Evolutionary conservation across 140 eudicot genomes (phyloP), one percentile per base, ranked within the genome.

Genomic region (Erigeron philadelphicus): DNA sequence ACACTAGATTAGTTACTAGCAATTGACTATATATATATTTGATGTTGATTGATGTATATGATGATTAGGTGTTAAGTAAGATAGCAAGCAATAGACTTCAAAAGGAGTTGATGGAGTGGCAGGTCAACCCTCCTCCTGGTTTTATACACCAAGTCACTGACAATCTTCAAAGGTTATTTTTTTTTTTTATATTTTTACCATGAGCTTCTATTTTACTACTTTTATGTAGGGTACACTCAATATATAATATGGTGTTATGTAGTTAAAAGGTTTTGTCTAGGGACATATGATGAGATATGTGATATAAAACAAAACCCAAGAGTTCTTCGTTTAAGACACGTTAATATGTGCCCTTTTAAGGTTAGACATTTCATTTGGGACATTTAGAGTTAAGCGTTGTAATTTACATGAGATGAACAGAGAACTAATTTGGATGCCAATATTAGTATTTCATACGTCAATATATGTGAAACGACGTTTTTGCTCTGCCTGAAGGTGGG

Each of bases 71-170:
- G 43, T 64, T 90, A 72, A 90, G 97, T 87, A 91, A 91, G 77
- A 88, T 91, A 60, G 97, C 97, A 1, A 50, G 84, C 81, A 88
- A 84, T 80, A 83, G 97, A 73, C 85, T 91, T 49, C 97, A 91
- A 79, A 91, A 91, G 79, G 97, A 91, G 84, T 66, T 91, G 67
- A 84, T 80, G 15, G 96, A 91, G 88, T 91, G 97, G 97, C 97
- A 91, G 79, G 86, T 84, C 47, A 88, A 91, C 71, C 97, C 96
- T 0, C 96, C 97, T 15, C 48, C 82, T 42, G 97, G 97, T 45
- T 91, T 91, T 81, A 35, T 76, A 25, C 95, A 84, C 72, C 88
- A 88, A 70, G 86, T 82, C 78, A 85, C 90, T 70, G 97, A 91
- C 76, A 86, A 88, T 81, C 96, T 91, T 35, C 95, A 88, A 55